phyloP scores from a whole-genome alignment of 2,329 filamentous ascomycete species.

The Penicillium decumbens region DNA sequence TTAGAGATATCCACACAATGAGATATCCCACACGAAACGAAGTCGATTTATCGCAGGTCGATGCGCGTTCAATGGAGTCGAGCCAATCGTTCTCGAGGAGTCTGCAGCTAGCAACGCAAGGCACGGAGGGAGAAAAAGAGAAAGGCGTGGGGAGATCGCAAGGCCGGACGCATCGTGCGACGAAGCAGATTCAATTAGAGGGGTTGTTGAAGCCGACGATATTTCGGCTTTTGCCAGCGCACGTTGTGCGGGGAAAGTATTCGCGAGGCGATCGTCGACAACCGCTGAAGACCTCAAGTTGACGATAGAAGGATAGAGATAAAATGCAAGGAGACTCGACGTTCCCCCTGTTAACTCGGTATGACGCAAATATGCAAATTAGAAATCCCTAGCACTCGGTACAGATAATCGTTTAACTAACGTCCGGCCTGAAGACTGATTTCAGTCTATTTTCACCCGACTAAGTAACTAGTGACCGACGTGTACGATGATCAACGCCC shows the following conservation, averaged over 20 bases:
- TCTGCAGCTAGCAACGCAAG: conserved; percentile 25
- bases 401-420: too few species aligned
- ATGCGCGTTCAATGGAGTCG: conserved; percentile 7
- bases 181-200: conserved; percentile 4
- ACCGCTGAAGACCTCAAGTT: not conserved
- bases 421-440: not conserved
- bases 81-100: conserved; percentile 5
- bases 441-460: not conserved
- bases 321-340: conserved; percentile 6
- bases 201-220: conserved; percentile 19
- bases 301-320: not conserved
- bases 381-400: not conserved
- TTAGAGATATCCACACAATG: not conserved
- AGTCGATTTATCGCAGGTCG: not conserved
- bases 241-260: conserved; percentile 10
- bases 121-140: conserved; percentile 18
- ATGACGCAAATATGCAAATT: conserved; percentile 9
- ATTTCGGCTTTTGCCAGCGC: conserved; percentile 21
- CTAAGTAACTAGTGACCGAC: not conserved
- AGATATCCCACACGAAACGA: not conserved
- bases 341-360: conserved; percentile 7
- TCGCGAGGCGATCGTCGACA: not conserved
- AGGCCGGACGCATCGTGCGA: conserved; percentile 36
- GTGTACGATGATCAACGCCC: not conserved
- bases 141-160: conserved; percentile 5